These are phyloP conservation scores for Ceratopteris richardii DNA, from an alignment of 75 land plant species.

Conservation along the genomic window DNA sequence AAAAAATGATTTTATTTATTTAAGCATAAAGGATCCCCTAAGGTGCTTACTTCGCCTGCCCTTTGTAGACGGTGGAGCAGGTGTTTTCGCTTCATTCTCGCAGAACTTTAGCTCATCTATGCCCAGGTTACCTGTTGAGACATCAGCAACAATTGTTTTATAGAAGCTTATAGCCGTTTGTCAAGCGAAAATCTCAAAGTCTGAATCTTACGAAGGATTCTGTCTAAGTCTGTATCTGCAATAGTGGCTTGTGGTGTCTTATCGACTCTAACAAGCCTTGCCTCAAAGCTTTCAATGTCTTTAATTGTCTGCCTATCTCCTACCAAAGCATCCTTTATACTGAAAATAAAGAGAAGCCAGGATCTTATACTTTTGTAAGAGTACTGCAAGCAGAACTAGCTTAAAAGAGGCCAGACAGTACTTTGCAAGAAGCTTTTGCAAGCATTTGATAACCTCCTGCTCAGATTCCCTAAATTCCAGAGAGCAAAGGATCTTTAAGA, in stretches of 20 bases:
- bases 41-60: not conserved
- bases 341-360: conserved; percentile 7
- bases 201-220: conserved; percentile 52
- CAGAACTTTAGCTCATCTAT: not conserved
- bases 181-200: no score
- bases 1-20: no score
- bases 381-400: not conserved
- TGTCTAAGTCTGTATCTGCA: conserved; percentile 36
- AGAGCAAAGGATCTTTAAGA: conserved; percentile 43
- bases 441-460: conserved; percentile 59
- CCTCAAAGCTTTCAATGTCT: conserved; percentile 56
- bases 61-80: not conserved
- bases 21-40: no score
- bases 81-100: not conserved
- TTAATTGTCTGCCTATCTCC: conserved; percentile 57
- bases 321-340: conserved; percentile 27
- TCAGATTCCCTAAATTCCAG: conserved; percentile 55
- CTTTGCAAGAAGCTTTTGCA: conserved; percentile 49
- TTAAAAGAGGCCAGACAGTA: conserved; percentile 10
- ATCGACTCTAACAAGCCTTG: conserved; percentile 45
- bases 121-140: conserved; percentile 2
- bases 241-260: conserved; percentile 39
- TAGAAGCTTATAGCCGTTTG: no score
- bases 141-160: not conserved
- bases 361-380: not conserved